Evolutionary conservation across 139 green algal species (phyloP), one percentile per base, ranked within the genome.

Genomic region (Gonium pectorale): DNA sequence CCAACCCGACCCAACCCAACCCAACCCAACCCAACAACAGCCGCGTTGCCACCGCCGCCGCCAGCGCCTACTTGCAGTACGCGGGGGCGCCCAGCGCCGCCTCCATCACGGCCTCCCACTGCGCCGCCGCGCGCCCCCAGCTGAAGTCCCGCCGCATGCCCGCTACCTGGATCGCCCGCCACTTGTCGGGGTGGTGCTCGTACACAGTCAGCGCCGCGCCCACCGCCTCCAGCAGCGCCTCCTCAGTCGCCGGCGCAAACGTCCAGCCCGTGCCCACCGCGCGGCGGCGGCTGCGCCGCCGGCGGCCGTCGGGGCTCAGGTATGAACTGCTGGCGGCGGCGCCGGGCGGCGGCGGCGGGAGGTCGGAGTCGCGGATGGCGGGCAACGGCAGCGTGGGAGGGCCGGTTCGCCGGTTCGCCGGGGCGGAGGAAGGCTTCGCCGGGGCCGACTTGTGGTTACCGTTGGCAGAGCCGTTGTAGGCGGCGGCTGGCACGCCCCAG

Each of bases 31-130:
- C n/a, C n/a, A n/a, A n/a, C n/a, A n/a, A n/a, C n/a, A n/a, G n/a
- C n/a, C n/a, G n/a, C n/a, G n/a, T n/a, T n/a, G n/a, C n/a, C n/a
- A n/a, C n/a, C n/a, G n/a, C n/a, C 33, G 19, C 6, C 33, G 5
- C 63, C 3, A 11, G 7, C 19, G 17, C 0, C 24, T 43, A 85
- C 44, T 77, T 85, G 79, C 64, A 68, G 79, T 88, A 83, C 49
- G 73, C 37, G 8, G 29, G 35, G 29, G 29, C 49, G 2, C 38
- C 35, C 22, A 86, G 33, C 29, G 86, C 89, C 46, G 73, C 91
- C 27, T 91, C 40, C 21, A 97, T 89, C 41, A 96, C 90, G 54
- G 89, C 79, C 90, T 98, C 95, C 69, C 95, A 98, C 71, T 95
- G 82, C 78, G 86, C 26, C 4, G 95, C 95, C 27, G 94, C 91